Percentiles rank a stretch among this genome's conserved stretches.
phyloP scores from a whole-genome alignment of 495 filamentous ascomycete genomes.

The Neurospora sp. region DNA sequence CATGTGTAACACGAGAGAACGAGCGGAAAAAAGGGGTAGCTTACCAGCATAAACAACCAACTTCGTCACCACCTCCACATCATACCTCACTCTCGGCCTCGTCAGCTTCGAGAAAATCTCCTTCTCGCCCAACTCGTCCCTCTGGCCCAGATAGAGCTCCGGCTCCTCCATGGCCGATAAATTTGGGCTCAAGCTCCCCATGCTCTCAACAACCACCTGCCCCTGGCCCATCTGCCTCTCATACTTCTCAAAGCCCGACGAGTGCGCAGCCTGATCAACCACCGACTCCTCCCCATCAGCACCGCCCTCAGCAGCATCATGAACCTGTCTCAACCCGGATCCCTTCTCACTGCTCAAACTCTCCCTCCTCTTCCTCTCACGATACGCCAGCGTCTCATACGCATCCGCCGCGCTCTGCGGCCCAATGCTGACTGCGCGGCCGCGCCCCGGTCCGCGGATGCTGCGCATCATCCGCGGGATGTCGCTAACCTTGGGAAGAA shows the following conservation, averaged over 20 bases:
- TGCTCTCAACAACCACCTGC: conserved; percentile 48
- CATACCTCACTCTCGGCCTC: conserved; percentile 84
- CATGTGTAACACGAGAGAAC: neutral
- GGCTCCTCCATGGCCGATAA: conserved; percentile 6
- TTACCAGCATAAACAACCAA: conserved; percentile 87
- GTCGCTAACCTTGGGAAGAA: conserved; percentile 76
- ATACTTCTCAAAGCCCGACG: conserved; percentile 22
- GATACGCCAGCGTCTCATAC: conserved; percentile 90
- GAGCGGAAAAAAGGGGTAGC: neutral
- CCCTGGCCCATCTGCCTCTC: conserved; percentile 50
- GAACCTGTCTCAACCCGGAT: conserved; percentile 13
- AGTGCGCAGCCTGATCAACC: conserved; percentile 3
- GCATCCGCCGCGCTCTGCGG: conserved; percentile 94
- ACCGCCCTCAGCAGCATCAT: neutral
- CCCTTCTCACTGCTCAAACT: conserved; percentile 39
- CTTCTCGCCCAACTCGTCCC: conserved; percentile 51
- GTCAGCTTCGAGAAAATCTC: conserved; percentile 80
- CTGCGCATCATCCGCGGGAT: conserved; percentile 67
- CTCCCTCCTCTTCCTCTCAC: conserved; percentile 70
- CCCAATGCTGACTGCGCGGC: conserved; percentile 78
- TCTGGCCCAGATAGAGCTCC: conserved; percentile 26
- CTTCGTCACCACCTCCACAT: conserved; percentile 96
- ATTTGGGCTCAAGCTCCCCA: neutral
- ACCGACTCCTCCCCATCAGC: conserved; percentile 7
- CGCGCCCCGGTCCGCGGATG: conserved; percentile 65